Evolutionary conservation across 768 basidiomycete genomes (phyloP).

Genomic region (Mycena pura): DNA sequence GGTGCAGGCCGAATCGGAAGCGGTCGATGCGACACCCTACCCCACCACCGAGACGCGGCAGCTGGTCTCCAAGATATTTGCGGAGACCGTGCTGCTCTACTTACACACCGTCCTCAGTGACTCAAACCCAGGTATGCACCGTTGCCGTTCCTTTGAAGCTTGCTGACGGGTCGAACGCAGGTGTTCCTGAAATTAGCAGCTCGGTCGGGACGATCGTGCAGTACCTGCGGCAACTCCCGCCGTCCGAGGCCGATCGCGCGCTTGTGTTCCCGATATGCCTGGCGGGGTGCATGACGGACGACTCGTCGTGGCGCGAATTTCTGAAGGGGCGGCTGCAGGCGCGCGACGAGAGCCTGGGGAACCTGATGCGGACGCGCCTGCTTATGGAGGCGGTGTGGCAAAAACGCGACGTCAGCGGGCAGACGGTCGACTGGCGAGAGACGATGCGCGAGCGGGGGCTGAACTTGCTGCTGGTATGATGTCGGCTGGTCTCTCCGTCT

Average conservation of each 20-base stretch:
- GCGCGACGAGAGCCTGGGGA: conserved; percentile 65
- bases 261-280: conserved; percentile 78
- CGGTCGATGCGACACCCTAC: conserved; percentile 32
- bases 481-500: background rate
- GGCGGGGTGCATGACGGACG: conserved; percentile 76
- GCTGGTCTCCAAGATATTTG: conserved; percentile 62
- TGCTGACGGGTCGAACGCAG: conserved; percentile 41
- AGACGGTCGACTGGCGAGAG: conserved; percentile 66
- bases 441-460: conserved; percentile 57
- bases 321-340: conserved; percentile 62
- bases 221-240: conserved; percentile 57
- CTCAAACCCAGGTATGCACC: conserved; percentile 66
- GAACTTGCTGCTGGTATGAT: conserved; percentile 59
- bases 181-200: conserved; percentile 71
- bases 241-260: conserved; percentile 68
- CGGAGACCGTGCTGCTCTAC: conserved; percentile 70
- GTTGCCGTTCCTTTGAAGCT: background rate
- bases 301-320: conserved; percentile 61
- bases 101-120: conserved; percentile 76
- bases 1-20: conserved; percentile 37
- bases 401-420: conserved; percentile 61
- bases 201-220: conserved; percentile 63
- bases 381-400: conserved; percentile 78
- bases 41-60: conserved; percentile 54
- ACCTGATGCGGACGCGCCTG: conserved; percentile 60